A percentile compares a stretch with the other conserved stretches of the same genome.
Evolutionary conservation across 2,329 filamentous ascomycete genomes (phyloP).

Genomic region (Rhynchosporium agropyri): DNA sequence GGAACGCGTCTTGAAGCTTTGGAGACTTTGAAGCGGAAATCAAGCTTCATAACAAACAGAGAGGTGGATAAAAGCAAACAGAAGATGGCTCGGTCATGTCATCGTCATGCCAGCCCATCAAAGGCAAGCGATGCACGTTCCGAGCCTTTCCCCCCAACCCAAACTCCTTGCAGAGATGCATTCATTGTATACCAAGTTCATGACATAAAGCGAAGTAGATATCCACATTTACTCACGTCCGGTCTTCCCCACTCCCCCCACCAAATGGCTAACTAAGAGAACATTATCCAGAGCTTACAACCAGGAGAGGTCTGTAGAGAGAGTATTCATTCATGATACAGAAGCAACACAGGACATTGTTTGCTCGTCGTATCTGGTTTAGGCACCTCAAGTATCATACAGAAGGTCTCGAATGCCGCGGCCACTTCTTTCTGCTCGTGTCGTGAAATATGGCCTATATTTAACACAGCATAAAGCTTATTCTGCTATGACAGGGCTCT

Average conservation of each 20-base stretch:
- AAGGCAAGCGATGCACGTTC: conserved; percentile 8
- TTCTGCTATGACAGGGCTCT: too few relatives aligned
- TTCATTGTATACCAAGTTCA: not conserved
- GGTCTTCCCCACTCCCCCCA: not conserved
- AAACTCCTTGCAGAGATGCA: not conserved
- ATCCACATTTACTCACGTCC: conserved; percentile 7
- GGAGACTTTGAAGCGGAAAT: not conserved
- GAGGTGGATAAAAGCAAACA: conserved; percentile 1
- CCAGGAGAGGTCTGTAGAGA: not conserved
- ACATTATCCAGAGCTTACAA: not conserved
- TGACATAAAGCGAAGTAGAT: conserved; percentile 6
- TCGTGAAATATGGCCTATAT: too few relatives aligned
- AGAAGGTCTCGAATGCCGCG: too few relatives aligned
- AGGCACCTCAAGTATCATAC: too few relatives aligned
- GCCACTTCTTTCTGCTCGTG: too few relatives aligned
- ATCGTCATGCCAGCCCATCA: conserved; percentile 1
- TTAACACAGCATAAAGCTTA: not conserved
- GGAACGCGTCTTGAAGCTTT: not conserved
- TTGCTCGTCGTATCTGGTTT: too few relatives aligned
- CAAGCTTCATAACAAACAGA: too few relatives aligned
- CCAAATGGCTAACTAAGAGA: not conserved
- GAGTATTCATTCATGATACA: not conserved
- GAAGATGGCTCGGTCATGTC: conserved; percentile 2
- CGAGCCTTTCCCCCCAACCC: not conserved
- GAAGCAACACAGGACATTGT: not conserved